These are phyloP conservation scores for Xerocomus nothofagi DNA, from an alignment of 1,284 basidiomycete species.

Conservation along the genomic window DNA sequence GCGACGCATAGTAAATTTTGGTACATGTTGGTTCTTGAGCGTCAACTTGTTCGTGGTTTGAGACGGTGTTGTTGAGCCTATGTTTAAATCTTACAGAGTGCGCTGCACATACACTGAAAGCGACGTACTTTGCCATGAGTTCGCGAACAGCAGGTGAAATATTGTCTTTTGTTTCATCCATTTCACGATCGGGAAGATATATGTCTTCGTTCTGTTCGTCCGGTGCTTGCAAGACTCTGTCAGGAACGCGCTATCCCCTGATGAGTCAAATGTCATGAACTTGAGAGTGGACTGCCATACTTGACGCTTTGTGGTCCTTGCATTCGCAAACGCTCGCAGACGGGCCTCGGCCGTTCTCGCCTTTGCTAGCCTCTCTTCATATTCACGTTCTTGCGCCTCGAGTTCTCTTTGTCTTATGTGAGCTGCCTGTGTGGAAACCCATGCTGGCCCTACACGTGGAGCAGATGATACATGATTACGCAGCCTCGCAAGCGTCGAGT, in stretches of 20 bases:
- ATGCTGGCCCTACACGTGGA: slow-evolving; percentile 58
- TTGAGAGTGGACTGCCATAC: slow-evolving; percentile 39
- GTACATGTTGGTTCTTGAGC: slow-evolving; percentile 60
- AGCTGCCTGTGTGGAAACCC: slow-evolving; percentile 79
- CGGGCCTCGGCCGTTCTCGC: slow-evolving; percentile 65
- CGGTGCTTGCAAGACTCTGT: not conserved
- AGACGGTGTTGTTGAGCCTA: slow-evolving; percentile 18
- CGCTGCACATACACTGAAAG: not conserved
- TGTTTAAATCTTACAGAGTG: not conserved
- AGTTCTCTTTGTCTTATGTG: slow-evolving; percentile 64
- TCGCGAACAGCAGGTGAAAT: slow-evolving; percentile 79
- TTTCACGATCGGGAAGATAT: slow-evolving; percentile 63
- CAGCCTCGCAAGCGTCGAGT: not conserved
- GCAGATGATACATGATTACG: slow-evolving; percentile 6
- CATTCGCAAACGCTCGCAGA: slow-evolving; percentile 55
- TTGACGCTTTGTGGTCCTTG: slow-evolving; percentile 57
- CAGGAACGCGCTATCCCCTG: slow-evolving; percentile 24
- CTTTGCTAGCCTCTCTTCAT: slow-evolving; percentile 56
- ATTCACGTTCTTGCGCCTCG: slow-evolving; percentile 63
- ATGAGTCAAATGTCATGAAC: slow-evolving; percentile 13
- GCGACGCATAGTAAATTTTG: slow-evolving; percentile 90
- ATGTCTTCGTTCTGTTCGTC: slow-evolving; percentile 45
- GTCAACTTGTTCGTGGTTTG: slow-evolving; percentile 19
- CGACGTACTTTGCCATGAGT: slow-evolving; percentile 73
- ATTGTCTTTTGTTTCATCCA: slow-evolving; percentile 50